These are phyloP conservation scores for Phoenix roebelenii DNA, from an alignment of 176 grass and related monocot genomes.

Conservation along the genomic window DNA sequence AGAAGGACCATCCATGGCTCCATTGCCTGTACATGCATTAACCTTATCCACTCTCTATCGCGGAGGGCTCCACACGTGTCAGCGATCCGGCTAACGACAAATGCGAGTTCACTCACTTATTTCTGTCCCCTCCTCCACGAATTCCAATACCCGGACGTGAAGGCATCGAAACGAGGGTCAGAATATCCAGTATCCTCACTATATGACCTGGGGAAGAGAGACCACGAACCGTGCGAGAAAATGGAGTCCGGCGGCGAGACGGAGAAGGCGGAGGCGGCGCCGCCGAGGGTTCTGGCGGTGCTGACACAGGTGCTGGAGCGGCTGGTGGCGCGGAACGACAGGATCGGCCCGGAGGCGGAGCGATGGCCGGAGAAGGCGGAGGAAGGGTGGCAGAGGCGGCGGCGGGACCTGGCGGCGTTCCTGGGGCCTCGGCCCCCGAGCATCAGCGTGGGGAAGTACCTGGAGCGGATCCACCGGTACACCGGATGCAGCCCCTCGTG, in stretches of 20 bases:
- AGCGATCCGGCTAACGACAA: no score
- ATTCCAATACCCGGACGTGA: no score
- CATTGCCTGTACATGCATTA: no score
- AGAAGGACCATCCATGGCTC: no score
- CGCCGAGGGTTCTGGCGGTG: conserved; percentile 31
- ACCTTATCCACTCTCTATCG: no score
- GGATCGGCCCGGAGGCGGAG: background rate
- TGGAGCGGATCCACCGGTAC: conserved; percentile 78
- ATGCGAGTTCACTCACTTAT: no score
- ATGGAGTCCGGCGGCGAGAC: background rate
- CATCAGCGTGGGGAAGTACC: conserved; percentile 62
- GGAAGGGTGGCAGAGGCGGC: background rate
- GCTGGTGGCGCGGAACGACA: conserved; percentile 75
- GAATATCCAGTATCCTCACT: no score
- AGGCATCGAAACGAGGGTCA: no score
- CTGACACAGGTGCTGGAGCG: conserved; percentile 46
- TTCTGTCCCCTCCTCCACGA: no score
- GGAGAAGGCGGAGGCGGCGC: background rate
- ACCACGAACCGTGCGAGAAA: no score
- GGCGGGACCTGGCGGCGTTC: conserved; percentile 40
- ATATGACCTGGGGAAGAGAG: no score
- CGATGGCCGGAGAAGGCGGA: background rate
- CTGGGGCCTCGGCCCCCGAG: conserved; percentile 34
- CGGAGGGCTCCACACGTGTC: no score
- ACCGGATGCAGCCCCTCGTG: conserved; percentile 51